Percentiles rank a stretch among this genome's conserved stretches.
Evolutionary conservation across 805 yeast genomes (phyloP).

Genomic region (Helenozyma baotianmanensis): DNA sequence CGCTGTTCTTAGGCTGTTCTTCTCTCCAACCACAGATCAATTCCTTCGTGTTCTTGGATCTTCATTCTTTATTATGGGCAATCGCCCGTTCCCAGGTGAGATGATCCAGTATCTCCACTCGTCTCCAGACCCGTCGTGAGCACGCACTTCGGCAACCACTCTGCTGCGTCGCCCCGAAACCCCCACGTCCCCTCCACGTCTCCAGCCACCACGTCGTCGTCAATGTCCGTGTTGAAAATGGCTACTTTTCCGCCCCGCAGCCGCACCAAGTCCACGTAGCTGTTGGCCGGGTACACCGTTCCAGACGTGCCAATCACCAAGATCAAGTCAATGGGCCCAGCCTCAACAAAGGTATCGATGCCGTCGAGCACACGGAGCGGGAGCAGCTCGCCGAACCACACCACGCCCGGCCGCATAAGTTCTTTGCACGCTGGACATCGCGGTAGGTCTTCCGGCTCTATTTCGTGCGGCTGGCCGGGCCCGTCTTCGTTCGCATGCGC

Average conservation of each 20-base stretch:
- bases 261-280: conserved; percentile 75
- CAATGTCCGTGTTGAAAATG: conserved; percentile 70
- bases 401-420: conserved; percentile 80
- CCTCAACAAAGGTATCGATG: conserved; percentile 67
- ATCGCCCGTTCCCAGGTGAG: no score
- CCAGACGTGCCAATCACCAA: conserved; percentile 85
- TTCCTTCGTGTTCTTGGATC: no score
- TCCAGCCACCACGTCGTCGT: conserved; percentile 38
- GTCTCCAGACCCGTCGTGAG: no score
- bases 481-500: conserved; percentile 18
- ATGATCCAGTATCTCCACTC: no score
- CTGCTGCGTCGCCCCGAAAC: conserved; percentile 77
- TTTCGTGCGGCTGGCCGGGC: conserved; percentile 45
- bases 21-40: no score
- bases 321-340: conserved; percentile 58
- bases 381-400: conserved; percentile 91
- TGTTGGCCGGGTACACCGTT: conserved; percentile 87
- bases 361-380: conserved; percentile 58
- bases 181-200: conserved; percentile 54
- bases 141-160: conserved; percentile 64
- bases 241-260: conserved; percentile 79
- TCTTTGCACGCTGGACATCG: conserved; percentile 69
- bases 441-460: conserved; percentile 56
- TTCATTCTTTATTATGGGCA: no score
- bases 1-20: no score